phyloP scores from a whole-genome alignment of 768 basidiomycete species.

The Kwoniella bestiolae region DNA sequence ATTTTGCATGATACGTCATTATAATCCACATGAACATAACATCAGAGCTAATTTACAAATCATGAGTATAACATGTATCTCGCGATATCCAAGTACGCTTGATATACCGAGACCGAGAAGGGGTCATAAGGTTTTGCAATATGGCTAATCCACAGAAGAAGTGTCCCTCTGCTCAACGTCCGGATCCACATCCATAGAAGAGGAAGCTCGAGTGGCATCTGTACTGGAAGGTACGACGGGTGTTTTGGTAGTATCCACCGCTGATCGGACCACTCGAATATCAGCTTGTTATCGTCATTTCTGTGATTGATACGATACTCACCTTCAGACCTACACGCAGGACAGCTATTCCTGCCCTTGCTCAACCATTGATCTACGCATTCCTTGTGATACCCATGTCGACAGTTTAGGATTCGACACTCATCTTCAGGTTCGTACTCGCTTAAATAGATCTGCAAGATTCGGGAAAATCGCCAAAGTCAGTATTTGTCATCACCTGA shows the following conservation, averaged over 20 bases:
- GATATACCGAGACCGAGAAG: neutral
- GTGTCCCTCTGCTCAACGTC: too few relatives aligned
- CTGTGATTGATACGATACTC: slow-evolving; percentile 21
- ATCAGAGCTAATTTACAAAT: neutral
- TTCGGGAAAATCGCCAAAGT: neutral
- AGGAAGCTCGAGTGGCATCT: neutral
- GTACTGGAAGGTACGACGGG: neutral
- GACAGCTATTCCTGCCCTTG: slow-evolving; percentile 85
- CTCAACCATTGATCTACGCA: slow-evolving; percentile 87
- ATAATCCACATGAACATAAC: neutral
- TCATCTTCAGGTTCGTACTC: slow-evolving; percentile 81
- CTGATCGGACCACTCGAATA: neutral
- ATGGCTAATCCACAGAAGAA: too few relatives aligned
- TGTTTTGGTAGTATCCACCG: slow-evolving; percentile 19
- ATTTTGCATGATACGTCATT: too few relatives aligned
- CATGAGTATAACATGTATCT: neutral
- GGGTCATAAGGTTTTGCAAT: neutral
- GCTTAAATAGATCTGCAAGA: slow-evolving; percentile 73
- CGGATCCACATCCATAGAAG: neutral
- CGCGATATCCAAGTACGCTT: neutral
- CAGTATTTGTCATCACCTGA: too few relatives aligned
- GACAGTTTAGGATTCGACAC: slow-evolving; percentile 77
- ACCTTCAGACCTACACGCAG: slow-evolving; percentile 73
- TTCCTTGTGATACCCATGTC: slow-evolving; percentile 84
- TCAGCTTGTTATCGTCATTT: neutral